Conservation (phyloP, 306 rosid genomes). For the Cucurbita argyrosperma region DNA sequence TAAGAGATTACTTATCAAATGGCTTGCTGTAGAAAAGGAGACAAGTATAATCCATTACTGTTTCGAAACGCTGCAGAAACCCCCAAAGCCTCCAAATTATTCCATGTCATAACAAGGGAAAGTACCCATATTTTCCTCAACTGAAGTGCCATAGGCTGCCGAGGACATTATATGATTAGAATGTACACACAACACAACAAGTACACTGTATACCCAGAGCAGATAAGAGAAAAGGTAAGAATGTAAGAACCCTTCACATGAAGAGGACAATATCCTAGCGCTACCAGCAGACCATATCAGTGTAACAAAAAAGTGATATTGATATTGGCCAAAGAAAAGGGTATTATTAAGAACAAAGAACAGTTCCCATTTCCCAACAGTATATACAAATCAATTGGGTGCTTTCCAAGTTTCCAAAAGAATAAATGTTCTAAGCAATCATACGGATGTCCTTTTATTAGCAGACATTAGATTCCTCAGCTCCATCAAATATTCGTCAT, state of each 20-base stretch:
- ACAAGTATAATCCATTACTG: too few species aligned
- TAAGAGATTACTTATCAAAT: conserved; percentile 1
- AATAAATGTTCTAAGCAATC: not conserved
- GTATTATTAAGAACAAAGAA: not conserved
- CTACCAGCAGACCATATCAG: not conserved
- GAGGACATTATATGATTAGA: conserved; percentile 5
- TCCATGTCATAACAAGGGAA: too few species aligned
- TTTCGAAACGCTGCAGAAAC: too few species aligned
- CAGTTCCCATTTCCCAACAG: not conserved
- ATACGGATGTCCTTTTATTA: not conserved
- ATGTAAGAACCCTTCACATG: not conserved
- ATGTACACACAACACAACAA: not conserved
- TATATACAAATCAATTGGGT: conserved; percentile 1
- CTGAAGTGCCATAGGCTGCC: conserved; percentile 4
- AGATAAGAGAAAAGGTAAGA: not conserved
- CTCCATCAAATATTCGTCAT: conserved; percentile 73
- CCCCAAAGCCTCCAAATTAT: too few species aligned
- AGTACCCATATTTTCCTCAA: not conserved
- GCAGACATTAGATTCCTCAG: conserved; percentile 29
- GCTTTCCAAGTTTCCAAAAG: not conserved
- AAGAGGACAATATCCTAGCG: not conserved
- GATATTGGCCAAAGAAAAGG: not conserved
- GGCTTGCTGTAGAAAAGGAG: not conserved
- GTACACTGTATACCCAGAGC: not conserved
- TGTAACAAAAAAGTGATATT: not conserved